Conservation (phyloP, 768 basidiomycete genomes). For the Pleurotus sapidus region DNA sequence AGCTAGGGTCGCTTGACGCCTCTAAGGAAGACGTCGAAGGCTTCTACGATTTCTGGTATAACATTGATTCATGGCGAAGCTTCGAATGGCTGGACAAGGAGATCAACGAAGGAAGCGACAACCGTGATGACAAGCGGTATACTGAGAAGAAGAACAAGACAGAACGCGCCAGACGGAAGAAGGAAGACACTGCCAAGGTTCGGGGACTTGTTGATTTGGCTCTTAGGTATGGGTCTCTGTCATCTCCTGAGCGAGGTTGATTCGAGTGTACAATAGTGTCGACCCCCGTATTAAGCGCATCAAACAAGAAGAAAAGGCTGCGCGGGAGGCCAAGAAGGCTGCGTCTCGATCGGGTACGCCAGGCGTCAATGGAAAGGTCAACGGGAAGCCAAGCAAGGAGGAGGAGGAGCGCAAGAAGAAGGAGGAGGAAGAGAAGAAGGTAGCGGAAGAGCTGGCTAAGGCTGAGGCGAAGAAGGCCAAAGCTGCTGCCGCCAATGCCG, state of each 20-base stretch:
- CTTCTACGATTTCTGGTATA: conserved; percentile 99
- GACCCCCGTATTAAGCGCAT: conserved; percentile 98
- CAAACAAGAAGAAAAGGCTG: conserved; percentile 95
- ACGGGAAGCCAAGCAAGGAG: conserved; percentile 61
- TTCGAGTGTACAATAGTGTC: conserved; percentile 28
- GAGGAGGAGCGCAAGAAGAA: conserved; percentile 74
- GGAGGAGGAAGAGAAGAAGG: conserved; percentile 67
- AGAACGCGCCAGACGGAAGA: conserved; percentile 94
- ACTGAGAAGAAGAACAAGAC: conserved; percentile 99
- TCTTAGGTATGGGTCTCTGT: conserved; percentile 39
- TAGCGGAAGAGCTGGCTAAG: conserved; percentile 85
- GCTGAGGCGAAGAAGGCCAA: conserved; percentile 85
- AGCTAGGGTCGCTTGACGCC: conserved; percentile 67
- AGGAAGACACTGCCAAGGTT: conserved; percentile 92
- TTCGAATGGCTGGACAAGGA: conserved; percentile 99
- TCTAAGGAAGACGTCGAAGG: conserved; percentile 81
- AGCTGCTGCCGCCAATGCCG: conserved; percentile 82
- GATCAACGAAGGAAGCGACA: conserved; percentile 95
- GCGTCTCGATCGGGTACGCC: conserved; percentile 43
- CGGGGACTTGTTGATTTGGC: conserved; percentile 85
- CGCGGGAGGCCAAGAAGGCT: conserved; percentile 79
- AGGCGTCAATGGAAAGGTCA: conserved; percentile 23
- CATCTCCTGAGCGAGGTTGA: neutral
- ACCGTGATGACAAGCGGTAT: conserved; percentile 97
- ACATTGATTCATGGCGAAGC: conserved; percentile 97